These are phyloP conservation scores for Suhomyces prunicola DNA, from an alignment of 805 yeast genomes.

Conservation along the genomic window DNA sequence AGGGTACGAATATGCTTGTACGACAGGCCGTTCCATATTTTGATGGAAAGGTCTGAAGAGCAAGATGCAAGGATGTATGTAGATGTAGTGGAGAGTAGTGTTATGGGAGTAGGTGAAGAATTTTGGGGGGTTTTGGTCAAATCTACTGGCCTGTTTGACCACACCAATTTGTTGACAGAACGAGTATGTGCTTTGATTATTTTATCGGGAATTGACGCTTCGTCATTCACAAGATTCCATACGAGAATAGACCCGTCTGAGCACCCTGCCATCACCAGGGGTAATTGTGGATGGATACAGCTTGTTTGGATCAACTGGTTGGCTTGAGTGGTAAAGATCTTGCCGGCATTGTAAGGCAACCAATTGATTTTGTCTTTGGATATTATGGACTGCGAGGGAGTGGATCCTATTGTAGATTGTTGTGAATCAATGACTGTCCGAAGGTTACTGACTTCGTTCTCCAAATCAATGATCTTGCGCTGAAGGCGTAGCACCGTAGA, in stretches of 20 bases:
- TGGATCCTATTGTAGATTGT: background rate
- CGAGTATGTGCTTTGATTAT: slow-evolving; percentile 76
- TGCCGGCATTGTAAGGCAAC: slow-evolving; percentile 55
- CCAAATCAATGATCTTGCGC: slow-evolving; percentile 66
- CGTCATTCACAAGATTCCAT: slow-evolving; percentile 64
- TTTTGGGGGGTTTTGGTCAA: slow-evolving; percentile 14
- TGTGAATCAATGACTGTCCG: slow-evolving; percentile 39
- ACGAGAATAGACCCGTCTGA: slow-evolving; percentile 69
- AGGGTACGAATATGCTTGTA: slow-evolving; percentile 59
- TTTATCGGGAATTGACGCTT: slow-evolving; percentile 54
- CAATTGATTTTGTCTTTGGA: slow-evolving; percentile 45
- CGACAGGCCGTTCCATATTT: slow-evolving; percentile 64
- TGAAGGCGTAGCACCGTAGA: slow-evolving; percentile 78
- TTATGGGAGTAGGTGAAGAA: slow-evolving; percentile 2
- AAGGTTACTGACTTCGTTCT: slow-evolving; percentile 51
- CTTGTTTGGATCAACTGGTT: slow-evolving; percentile 58
- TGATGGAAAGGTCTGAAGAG: slow-evolving; percentile 54
- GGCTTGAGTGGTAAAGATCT: slow-evolving; percentile 48
- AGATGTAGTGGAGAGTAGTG: background rate
- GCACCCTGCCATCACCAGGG: slow-evolving; percentile 61
- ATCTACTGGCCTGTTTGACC: slow-evolving; percentile 44
- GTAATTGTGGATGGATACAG: slow-evolving; percentile 72
- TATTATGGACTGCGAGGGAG: slow-evolving; percentile 8
- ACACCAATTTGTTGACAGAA: slow-evolving; percentile 54
- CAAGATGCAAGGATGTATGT: slow-evolving; percentile 45